Conservation (phyloP, 208 protist genomes). For the Acanthamoeba quina region DNA sequence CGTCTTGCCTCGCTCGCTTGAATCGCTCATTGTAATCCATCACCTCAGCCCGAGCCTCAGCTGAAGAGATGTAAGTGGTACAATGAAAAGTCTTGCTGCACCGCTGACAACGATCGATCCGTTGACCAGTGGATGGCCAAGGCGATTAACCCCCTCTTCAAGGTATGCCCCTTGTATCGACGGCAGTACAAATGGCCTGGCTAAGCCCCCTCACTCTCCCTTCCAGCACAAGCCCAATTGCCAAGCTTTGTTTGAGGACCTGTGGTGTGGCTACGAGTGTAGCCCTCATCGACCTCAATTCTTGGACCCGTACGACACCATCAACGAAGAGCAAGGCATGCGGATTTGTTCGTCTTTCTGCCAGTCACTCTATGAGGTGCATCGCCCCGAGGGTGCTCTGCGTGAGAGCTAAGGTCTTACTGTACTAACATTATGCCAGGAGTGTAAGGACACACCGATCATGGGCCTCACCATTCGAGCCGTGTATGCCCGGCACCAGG, state of each 20-base stretch:
- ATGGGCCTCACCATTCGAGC: constrained; percentile 6
- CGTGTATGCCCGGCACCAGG: background rate
- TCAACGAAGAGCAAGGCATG: background rate
- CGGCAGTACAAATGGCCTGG: background rate
- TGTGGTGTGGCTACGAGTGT: constrained; percentile 3
- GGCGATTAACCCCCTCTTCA: background rate
- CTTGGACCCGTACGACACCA: background rate
- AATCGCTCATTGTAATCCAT: background rate
- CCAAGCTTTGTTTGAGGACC: background rate
- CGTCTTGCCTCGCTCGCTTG: background rate
- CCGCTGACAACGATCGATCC: background rate
- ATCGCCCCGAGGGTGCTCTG: too few species aligned
- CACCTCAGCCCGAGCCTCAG: background rate
- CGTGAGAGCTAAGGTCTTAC: background rate
- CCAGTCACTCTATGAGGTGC: background rate
- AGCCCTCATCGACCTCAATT: background rate
- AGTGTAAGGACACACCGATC: constrained; percentile 2
- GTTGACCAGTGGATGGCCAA: background rate
- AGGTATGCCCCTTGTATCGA: background rate
- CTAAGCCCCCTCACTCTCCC: background rate
- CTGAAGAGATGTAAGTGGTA: background rate
- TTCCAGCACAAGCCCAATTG: background rate
- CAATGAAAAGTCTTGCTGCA: background rate
- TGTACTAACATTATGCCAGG: background rate
- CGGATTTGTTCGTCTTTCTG: constrained; percentile 11